Evolutionary conservation across 2,329 filamentous ascomycete species (phyloP), one percentile per base, ranked within the genome.

Genomic region (Penicillium sp.): DNA sequence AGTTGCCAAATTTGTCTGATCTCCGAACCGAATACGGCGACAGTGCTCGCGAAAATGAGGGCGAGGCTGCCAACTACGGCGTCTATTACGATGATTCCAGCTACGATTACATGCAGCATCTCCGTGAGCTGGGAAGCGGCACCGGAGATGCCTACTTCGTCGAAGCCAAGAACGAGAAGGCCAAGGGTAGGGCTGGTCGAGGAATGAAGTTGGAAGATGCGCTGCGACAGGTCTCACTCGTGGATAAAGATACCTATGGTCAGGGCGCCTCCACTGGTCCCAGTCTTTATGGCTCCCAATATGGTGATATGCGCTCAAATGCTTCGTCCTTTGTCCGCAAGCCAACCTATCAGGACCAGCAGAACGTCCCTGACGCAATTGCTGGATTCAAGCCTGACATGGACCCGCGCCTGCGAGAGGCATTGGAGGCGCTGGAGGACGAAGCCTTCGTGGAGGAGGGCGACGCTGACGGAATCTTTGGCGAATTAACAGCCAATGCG

Each of bases 41-140:
- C 34, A 79, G 81, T 41, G 78, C 77, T 63, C 87, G 92, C 65
- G 84, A 85, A 55, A 97, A 99, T 74, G 94, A 99, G 76, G 95
- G 95, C 67, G 92, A 99, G 78, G 94, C 95, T 9, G 94, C 95
- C 65, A 90, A 90, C 73, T 86, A 97, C 76, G 94, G 94, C 62
- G 85, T 99, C 63, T 99, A 90, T 81, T 99, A 84, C 75, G 95
- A 99, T 76, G 94, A 99, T 76, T 89, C 90, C 63, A 85, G 91
- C 70, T 99, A 99, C 77, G 94, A 99, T 76, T 99, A 99, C 78
- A 99, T 99, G 94, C 94, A 99, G 76, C 94, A 99, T 76, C 80
- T 99, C 82, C 89, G 92, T 54, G 94, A 97, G 67, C 79, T 99
- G n/a, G 87, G 87, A 56, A 75, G 80, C 43, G 91, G 76, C 7